Conservation (phyloP, 176 grass and related monocot genomes). For the Oryza rufipogon region DNA sequence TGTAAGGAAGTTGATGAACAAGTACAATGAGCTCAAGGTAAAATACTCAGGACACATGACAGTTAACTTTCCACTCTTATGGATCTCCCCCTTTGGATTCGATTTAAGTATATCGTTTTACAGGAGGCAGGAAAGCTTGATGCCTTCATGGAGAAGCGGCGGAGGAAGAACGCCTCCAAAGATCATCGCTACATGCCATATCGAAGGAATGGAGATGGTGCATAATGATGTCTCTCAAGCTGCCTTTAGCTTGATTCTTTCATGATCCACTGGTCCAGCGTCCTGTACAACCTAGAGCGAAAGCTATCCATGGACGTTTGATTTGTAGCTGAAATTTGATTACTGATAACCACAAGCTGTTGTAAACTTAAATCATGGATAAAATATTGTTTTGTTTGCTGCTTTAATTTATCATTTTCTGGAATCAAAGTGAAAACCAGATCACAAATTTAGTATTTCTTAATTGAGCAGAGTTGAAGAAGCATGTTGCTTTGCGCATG, state of each 20-base stretch:
- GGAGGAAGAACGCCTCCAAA: conserved; percentile 88
- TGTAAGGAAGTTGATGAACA: conserved; percentile 76
- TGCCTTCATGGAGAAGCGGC: conserved; percentile 76
- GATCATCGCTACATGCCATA: conserved; percentile 97
- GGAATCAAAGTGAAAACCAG: neutral
- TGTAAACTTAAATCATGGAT: conserved; percentile 8
- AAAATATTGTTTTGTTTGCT: neutral
- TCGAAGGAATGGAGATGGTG: conserved; percentile 48
- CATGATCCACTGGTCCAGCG: neutral
- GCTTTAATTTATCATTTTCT: conserved; percentile 9
- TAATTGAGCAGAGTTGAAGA: neutral
- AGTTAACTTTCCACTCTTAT: neutral
- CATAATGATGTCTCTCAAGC: conserved; percentile 17
- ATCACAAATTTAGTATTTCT: neutral
- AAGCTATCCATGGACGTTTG: neutral
- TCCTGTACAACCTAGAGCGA: neutral
- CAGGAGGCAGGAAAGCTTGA: conserved; percentile 87
- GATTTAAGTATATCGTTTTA: neutral
- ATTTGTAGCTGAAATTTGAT: neutral
- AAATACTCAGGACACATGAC: neutral
- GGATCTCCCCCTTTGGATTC: neutral
- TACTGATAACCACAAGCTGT: neutral
- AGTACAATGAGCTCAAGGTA: conserved; percentile 96
- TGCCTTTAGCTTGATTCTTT: neutral
- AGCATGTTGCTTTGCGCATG: neutral